Evolutionary conservation across 306 rosid species (phyloP).

Genomic region (Abrus precatorius): DNA sequence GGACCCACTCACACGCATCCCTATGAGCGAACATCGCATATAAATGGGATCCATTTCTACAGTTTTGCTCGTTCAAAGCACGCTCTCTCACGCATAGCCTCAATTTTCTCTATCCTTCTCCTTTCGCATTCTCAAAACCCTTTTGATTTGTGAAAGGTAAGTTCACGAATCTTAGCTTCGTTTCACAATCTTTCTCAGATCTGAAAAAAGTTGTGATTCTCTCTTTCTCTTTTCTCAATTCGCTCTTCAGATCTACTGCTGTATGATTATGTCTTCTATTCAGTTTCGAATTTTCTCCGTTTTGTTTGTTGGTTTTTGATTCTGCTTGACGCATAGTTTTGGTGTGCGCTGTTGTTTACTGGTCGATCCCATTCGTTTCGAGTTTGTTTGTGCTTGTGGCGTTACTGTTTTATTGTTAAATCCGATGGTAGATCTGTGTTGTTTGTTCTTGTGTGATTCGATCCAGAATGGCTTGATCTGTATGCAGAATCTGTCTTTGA

Average conservation of each 20-base stretch:
- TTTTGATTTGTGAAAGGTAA: constrained; percentile 49
- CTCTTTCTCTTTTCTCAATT: neutral
- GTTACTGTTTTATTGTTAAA: neutral
- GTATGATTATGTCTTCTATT: neutral
- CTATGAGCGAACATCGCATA: neutral
- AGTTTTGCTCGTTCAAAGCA: constrained; percentile 41
- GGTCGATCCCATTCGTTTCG: neutral
- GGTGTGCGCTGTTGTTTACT: neutral
- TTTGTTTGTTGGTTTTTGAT: neutral
- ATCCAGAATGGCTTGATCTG: constrained; percentile 28
- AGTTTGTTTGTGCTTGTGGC: neutral
- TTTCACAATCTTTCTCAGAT: constrained; percentile 13
- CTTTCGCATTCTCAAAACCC: constrained; percentile 43
- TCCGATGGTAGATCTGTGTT: constrained; percentile 31
- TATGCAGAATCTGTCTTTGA: neutral
- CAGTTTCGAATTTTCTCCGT: neutral
- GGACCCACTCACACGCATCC: neutral
- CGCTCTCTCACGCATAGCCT: constrained; percentile 37
- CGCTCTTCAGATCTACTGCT: constrained; percentile 1
- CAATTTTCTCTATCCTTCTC: constrained; percentile 9
- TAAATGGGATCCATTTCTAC: neutral
- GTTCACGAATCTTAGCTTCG: neutral
- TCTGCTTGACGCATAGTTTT: neutral
- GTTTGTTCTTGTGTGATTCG: neutral
- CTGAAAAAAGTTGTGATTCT: neutral